Percentiles rank a stretch among this genome's conserved stretches.
These are phyloP conservation scores for Punica granatum DNA, from an alignment of 345 rosid genomes.

Conservation along the genomic window DNA sequence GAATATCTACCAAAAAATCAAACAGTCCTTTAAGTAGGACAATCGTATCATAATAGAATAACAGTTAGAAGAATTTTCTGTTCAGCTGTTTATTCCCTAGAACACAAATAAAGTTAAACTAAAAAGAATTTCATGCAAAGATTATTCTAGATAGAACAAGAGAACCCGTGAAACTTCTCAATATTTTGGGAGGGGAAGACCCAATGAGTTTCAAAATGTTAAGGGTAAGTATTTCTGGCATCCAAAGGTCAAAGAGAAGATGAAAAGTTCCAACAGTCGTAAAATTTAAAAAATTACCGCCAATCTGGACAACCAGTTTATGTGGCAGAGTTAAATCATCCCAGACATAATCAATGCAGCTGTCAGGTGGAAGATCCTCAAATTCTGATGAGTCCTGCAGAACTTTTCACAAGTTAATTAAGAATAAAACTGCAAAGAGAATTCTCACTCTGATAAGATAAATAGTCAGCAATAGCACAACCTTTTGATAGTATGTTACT, in stretches of 20 bases:
- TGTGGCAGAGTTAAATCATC: slow-evolving; percentile 87
- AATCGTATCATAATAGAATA: not conserved
- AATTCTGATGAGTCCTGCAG: slow-evolving; percentile 68
- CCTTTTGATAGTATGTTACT: slow-evolving; percentile 86
- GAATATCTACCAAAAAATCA: slow-evolving; percentile 43
- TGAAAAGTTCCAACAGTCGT: not conserved
- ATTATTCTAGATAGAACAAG: not conserved
- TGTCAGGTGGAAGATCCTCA: slow-evolving; percentile 72
- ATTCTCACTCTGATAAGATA: slow-evolving; percentile 6
- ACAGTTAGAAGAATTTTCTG: not conserved
- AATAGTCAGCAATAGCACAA: slow-evolving; percentile 26
- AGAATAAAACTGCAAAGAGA: slow-evolving; percentile 5
- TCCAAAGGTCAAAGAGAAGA: not conserved
- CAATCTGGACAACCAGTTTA: slow-evolving; percentile 64
- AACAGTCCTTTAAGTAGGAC: slow-evolving; percentile 7
- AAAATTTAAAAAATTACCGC: too few relatives aligned
- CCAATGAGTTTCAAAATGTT: not conserved
- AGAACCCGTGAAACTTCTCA: not conserved
- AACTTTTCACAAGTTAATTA: slow-evolving; percentile 13
- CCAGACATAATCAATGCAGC: slow-evolving; percentile 71
- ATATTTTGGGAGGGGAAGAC: not conserved
- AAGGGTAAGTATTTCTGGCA: not conserved
- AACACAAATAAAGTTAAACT: not conserved
- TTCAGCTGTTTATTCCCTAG: not conserved
- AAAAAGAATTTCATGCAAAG: not conserved